phyloP scores from a whole-genome alignment of 768 basidiomycete genomes.

The Agaricus sinodeliciosus region DNA sequence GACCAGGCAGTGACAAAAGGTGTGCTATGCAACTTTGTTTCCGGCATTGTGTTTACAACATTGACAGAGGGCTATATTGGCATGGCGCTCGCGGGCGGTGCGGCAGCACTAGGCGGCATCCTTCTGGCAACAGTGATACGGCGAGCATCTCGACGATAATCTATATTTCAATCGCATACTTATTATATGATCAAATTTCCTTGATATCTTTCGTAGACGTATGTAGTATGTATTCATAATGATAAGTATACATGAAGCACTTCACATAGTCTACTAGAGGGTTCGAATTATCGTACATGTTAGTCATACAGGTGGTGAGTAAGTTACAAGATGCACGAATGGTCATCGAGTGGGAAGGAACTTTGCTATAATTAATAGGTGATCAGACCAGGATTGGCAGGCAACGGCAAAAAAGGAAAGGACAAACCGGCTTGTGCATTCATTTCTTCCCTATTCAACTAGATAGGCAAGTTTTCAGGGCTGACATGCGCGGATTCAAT shows the following conservation, averaged over 20 bases:
- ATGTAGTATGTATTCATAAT: slow-evolving; percentile 7
- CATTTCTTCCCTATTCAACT: slow-evolving; percentile 57
- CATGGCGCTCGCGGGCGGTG: slow-evolving; percentile 91
- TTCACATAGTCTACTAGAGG: neutral
- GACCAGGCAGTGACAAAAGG: slow-evolving; percentile 82
- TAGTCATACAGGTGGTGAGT: neutral
- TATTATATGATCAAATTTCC: neutral
- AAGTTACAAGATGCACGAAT: neutral
- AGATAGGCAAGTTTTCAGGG: too few species aligned
- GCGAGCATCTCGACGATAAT: slow-evolving; percentile 63
- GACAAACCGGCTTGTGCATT: slow-evolving; percentile 60
- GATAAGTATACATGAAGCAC: slow-evolving; percentile 3
- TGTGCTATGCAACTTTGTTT: slow-evolving; percentile 23
- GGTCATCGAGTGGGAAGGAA: slow-evolving; percentile 53
- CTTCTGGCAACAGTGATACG: slow-evolving; percentile 74
- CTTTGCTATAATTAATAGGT: slow-evolving; percentile 25
- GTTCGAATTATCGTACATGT: neutral
- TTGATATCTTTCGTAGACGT: neutral
- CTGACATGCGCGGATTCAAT: too few species aligned
- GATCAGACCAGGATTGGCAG: slow-evolving; percentile 3
- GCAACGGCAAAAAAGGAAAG: slow-evolving; percentile 7
- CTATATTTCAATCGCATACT: neutral
- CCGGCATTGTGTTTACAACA: slow-evolving; percentile 1
- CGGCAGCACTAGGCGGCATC: slow-evolving; percentile 76
- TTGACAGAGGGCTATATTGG: slow-evolving; percentile 92